Percentiles rank a stretch among this genome's conserved stretches.
Evolutionary conservation across 331 rosid species (phyloP).

Genomic region (Malus hybrid): DNA sequence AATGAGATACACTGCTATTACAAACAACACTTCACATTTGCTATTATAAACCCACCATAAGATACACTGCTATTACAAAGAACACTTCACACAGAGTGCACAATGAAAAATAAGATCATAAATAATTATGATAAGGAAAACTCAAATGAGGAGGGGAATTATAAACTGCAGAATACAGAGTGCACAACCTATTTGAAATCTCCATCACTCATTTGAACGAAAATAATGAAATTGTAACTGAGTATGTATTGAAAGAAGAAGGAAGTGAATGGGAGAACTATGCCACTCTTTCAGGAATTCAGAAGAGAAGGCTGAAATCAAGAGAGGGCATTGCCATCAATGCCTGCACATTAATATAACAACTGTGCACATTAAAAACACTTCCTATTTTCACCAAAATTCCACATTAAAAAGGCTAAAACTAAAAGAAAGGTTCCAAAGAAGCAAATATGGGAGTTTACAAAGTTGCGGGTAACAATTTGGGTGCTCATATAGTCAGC

Average conservation of each 20-base stretch:
- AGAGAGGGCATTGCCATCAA: slow-evolving; percentile 97
- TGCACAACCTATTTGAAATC: neutral
- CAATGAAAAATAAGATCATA: no score
- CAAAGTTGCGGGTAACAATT: slow-evolving; percentile 75
- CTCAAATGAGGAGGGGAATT: no score
- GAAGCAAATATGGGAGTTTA: slow-evolving; percentile 44
- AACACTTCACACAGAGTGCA: no score
- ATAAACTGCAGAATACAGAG: neutral
- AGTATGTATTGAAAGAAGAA: neutral
- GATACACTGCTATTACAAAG: no score
- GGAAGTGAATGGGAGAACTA: neutral
- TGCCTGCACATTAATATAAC: slow-evolving; percentile 29
- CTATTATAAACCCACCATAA: no score
- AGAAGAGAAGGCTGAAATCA: slow-evolving; percentile 81
- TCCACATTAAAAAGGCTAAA: neutral
- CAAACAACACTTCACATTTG: no score
- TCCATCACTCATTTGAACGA: neutral
- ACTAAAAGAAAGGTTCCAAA: neutral
- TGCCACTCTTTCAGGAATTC: slow-evolving; percentile 95
- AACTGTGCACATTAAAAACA: no score
- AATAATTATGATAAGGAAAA: no score
- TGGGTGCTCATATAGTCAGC: slow-evolving; percentile 81
- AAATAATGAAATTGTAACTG: neutral
- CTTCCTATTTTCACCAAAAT: no score
- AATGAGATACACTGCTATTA: no score